phyloP scores from a whole-genome alignment of 1,284 basidiomycete genomes.

The Pulchroboletus neoregius region DNA sequence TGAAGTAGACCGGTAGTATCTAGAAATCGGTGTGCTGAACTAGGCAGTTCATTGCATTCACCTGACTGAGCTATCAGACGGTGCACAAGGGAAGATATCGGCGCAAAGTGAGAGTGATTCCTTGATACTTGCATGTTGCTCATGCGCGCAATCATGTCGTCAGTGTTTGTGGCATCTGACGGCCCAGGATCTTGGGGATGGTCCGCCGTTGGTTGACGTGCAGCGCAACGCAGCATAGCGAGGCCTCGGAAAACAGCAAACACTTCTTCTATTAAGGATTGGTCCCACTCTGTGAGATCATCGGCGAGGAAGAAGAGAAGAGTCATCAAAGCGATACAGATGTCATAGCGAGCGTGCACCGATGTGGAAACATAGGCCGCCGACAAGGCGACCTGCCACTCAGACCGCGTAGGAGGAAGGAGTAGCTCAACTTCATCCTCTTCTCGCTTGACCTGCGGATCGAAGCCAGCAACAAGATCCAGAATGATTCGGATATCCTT shows the following conservation, averaged over 20 bases:
- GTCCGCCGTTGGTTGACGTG: conserved; percentile 55
- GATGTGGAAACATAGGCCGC: conserved; percentile 59
- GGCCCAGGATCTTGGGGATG: conserved; percentile 29
- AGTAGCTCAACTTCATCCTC: conserved; percentile 61
- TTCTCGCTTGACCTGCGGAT: conserved; percentile 67
- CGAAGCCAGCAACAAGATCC: conserved; percentile 66
- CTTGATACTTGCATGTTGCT: conserved; percentile 68
- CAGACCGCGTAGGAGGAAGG: conserved; percentile 48
- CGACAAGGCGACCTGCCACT: conserved; percentile 59
- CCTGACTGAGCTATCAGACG: conserved; percentile 56
- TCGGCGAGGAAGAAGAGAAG: conserved; percentile 69
- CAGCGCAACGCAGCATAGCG: conserved; percentile 59
- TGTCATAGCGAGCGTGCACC: conserved; percentile 67
- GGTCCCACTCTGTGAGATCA: conserved; percentile 58
- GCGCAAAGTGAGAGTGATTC: conserved; percentile 43
- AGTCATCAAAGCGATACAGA: conserved; percentile 61
- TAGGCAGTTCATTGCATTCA: conserved; percentile 44
- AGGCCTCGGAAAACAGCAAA: conserved; percentile 75
- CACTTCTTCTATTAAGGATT: conserved; percentile 62
- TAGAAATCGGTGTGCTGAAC: conserved; percentile 64
- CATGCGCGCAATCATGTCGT: conserved; percentile 64
- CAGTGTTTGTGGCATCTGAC: conserved; percentile 40
- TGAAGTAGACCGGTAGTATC: conserved; percentile 61
- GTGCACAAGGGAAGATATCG: conserved; percentile 69
- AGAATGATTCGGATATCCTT: conserved; percentile 52